Percentiles rank a stretch among this genome's conserved stretches.
These are phyloP conservation scores for Alternaria alternata DNA, from an alignment of 2,329 filamentous ascomycete species.

Conservation along the genomic window DNA sequence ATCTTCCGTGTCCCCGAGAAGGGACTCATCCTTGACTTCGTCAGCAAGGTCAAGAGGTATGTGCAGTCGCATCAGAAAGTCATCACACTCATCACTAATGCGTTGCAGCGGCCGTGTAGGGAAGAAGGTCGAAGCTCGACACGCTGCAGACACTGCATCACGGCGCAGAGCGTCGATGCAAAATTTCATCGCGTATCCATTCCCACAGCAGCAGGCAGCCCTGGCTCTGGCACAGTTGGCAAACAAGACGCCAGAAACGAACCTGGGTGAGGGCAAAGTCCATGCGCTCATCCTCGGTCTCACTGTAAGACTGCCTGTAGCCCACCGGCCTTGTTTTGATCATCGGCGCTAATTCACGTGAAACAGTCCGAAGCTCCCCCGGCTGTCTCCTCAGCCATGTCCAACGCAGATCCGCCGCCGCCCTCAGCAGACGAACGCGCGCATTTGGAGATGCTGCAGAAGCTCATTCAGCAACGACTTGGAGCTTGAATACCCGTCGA, in stretches of 20 bases:
- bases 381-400: conserved; percentile 44
- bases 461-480: conserved; percentile 45
- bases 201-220: conserved; percentile 72
- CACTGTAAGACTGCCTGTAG: conserved; percentile 62
- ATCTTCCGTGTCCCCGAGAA: conserved; percentile 56
- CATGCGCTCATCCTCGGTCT: conserved; percentile 66
- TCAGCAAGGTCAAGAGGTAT: conserved; percentile 65
- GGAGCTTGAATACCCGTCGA: conserved; percentile 29
- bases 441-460: conserved; percentile 41
- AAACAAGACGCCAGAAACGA: conserved; percentile 59
- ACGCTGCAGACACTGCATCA: conserved; percentile 21
- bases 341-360: conserved; percentile 47
- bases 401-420: conserved; percentile 36
- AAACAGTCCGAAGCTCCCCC: conserved; percentile 52
- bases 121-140: conserved; percentile 26
- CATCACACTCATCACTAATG: conserved; percentile 23
- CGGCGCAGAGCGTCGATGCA: conserved; percentile 39
- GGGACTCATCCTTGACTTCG: conserved; percentile 65
- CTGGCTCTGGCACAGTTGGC: conserved; percentile 69
- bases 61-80: conserved; percentile 18
- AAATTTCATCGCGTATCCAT: conserved; percentile 39
- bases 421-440: conserved; percentile 37
- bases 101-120: conserved; percentile 33
- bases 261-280: conserved; percentile 56
- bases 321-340: conserved; percentile 39